Conservation (phyloP, 2,329 filamentous ascomycete species). For the Fusarium lateritium region DNA sequence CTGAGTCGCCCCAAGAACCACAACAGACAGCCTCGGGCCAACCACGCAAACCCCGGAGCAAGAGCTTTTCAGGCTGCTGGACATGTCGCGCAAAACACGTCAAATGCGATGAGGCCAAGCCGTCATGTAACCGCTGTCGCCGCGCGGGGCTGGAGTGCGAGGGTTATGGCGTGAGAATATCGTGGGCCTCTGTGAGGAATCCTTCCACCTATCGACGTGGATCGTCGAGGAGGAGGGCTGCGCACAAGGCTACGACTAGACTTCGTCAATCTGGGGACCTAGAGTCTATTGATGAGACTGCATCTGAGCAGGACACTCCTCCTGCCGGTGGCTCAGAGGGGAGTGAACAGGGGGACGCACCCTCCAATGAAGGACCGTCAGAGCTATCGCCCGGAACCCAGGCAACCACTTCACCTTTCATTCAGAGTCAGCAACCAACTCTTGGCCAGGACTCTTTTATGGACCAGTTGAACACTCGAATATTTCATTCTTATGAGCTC, state of each 20-base stretch:
- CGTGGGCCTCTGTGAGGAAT: conserved; percentile 46
- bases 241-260: conserved; percentile 14
- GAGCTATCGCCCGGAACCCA: background rate
- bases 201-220: conserved; percentile 39
- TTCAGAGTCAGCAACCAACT: background rate
- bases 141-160: conserved; percentile 40
- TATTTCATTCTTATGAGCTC: conserved; percentile 44
- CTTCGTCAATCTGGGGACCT: conserved; percentile 10
- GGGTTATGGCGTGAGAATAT: conserved; percentile 44
- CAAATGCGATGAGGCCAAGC: conserved; percentile 45
- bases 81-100: conserved; percentile 48
- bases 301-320: background rate
- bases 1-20: conserved; percentile 15
- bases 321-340: background rate
- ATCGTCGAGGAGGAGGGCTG: conserved; percentile 15
- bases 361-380: background rate
- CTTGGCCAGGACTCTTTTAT: conserved; percentile 14
- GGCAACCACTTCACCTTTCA: background rate
- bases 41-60: conserved; percentile 44
- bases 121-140: conserved; percentile 41
- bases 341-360: background rate
- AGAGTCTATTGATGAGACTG: background rate
- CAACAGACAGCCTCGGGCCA: conserved; percentile 26
- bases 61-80: conserved; percentile 49
- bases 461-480: conserved; percentile 25